Evolutionary conservation across 495 filamentous ascomycete genomes (phyloP), one percentile per base, ranked within the genome.

Genomic region (Penicillium simplicissimum): DNA sequence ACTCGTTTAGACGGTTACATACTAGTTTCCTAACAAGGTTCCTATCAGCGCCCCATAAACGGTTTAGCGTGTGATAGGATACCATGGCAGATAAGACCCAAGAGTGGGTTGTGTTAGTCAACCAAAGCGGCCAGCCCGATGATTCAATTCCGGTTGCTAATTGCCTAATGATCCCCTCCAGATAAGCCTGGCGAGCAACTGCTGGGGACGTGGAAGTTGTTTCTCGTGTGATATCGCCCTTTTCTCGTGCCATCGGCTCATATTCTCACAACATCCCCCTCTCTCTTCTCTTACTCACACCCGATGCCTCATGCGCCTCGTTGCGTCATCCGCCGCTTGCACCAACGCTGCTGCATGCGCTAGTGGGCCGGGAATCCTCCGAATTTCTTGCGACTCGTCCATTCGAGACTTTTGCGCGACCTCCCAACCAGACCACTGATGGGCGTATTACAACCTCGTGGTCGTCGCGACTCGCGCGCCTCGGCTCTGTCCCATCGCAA

Each of bases 401-500:
- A 51, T 17, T 55, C 28, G 45, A 17, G 52, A 31, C 43, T 45
- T 31, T 67, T 65, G 61, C 59, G 63, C 61, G 43, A 65, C 52
- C 36, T 7, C 8, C 56, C 10, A 17, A 19, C 60, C 9, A 13
- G 19, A 35, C 10, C 34, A 37, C 28, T 53, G n/a, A 79, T 79
- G 76, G 74, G 70, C 31, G 73, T 78, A 25, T 59, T 79, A 57
- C 67, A 73, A 54, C 65, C 72, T 53, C 74, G 74, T 57, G 68
- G 70, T 38, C 75, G 77, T 58, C 69, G 71, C 61, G 71, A 77
- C 56, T 78, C 75, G 43, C 64, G 65, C 48, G 66, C 69, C 34
- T 74, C 76, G 31, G 66, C 67, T 34, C 56, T 72, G 28, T 69
- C 73, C 43, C 63, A 55, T 53, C 66, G 57, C 28, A 66, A 64